Percentiles rank a stretch among this genome's conserved stretches.
phyloP scores from a whole-genome alignment of 1,284 basidiomycete genomes.

The Blastosporella zonata region DNA sequence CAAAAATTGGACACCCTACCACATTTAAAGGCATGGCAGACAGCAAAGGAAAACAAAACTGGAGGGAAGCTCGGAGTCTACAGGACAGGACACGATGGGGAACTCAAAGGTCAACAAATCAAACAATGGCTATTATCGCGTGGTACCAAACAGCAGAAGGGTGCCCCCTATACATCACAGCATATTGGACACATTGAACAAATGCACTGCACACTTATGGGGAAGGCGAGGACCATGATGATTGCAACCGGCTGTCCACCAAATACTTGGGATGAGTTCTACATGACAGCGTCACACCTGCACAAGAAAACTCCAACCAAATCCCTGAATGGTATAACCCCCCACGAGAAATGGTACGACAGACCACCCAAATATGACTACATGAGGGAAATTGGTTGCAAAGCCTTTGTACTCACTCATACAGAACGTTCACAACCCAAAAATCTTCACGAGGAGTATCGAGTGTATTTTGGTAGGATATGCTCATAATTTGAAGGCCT shows the following conservation, averaged over 20 bases:
- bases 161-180: slow-evolving; percentile 12
- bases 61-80: slow-evolving; percentile 1
- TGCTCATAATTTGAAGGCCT: slow-evolving; percentile 24
- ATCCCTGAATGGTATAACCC: slow-evolving; percentile 4
- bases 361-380: slow-evolving; percentile 1
- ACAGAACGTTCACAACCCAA: slow-evolving; percentile 16
- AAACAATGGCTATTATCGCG: neutral
- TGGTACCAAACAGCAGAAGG: neutral
- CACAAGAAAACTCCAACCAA: slow-evolving; percentile 11
- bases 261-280: slow-evolving; percentile 19
- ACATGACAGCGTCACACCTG: slow-evolving; percentile 15
- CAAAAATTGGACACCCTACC: slow-evolving; percentile 6
- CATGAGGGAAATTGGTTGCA: slow-evolving; percentile 8
- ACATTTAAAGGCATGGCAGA: slow-evolving; percentile 9
- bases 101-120: neutral
- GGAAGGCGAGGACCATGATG: slow-evolving; percentile 15
- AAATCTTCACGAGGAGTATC: slow-evolving; percentile 22
- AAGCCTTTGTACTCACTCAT: slow-evolving; percentile 6
- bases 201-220: slow-evolving; percentile 14
- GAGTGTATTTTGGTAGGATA: slow-evolving; percentile 29
- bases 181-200: slow-evolving; percentile 15
- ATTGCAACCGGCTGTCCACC: slow-evolving; percentile 11
- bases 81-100: slow-evolving; percentile 6
- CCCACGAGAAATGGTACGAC: slow-evolving; percentile 4
- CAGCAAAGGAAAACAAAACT: slow-evolving; percentile 1